Evolutionary conservation across 371 early-diverging fungal species (phyloP).

Genomic region (Mortierella sp.): DNA sequence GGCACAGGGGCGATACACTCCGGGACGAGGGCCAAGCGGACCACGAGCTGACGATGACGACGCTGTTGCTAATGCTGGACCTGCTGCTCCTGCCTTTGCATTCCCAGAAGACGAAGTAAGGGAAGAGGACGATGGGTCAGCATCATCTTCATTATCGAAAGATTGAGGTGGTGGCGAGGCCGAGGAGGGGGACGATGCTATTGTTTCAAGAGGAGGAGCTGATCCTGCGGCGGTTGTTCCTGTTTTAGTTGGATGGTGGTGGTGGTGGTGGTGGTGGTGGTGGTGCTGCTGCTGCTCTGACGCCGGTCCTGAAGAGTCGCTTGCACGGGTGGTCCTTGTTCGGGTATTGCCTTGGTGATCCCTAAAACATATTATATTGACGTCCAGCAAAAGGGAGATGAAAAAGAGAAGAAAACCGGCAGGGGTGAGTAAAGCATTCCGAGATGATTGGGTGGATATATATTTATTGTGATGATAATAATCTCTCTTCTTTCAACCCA

Average conservation of each 20-base stretch:
- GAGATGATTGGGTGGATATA: slow-evolving; percentile 7
- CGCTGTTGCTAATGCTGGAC: background rate
- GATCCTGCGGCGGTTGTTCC: background rate
- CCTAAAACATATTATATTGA: background rate
- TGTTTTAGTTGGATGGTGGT: background rate
- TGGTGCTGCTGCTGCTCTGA: too few relatives aligned
- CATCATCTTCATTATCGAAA: background rate
- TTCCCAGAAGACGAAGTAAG: background rate
- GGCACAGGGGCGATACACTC: slow-evolving; percentile 52
- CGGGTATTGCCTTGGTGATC: slow-evolving; percentile 2
- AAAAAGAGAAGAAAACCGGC: background rate
- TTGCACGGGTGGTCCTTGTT: background rate
- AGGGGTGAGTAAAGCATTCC: slow-evolving; percentile 11
- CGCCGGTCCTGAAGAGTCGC: slow-evolving; percentile 2
- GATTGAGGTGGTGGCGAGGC: slow-evolving; percentile 1
- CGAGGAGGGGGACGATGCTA: background rate
- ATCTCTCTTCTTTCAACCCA: background rate
- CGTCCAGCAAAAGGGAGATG: background rate
- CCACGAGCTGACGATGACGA: slow-evolving; percentile 17
- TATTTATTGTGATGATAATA: slow-evolving; percentile 5
- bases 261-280: too few relatives aligned
- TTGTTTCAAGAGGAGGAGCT: background rate
- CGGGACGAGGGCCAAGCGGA: slow-evolving; percentile 39
- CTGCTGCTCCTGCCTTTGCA: background rate
- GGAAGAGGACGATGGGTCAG: background rate